These are phyloP conservation scores for Nicotiana obtusifolia DNA, from an alignment of 257 asterid species.

Conservation along the genomic window DNA sequence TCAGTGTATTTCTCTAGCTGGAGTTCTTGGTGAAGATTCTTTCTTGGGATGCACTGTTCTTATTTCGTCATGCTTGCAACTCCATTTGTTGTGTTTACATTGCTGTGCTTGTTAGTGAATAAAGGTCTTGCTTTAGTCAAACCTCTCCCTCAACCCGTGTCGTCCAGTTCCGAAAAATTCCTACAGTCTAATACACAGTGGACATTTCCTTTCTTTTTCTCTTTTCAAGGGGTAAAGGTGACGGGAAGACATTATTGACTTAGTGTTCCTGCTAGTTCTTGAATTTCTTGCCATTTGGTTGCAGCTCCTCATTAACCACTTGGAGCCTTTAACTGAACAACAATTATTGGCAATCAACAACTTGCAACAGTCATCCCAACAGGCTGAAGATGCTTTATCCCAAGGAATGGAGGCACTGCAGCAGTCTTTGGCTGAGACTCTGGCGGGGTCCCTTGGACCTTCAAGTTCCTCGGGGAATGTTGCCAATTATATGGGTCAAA, in stretches of 20 bases:
- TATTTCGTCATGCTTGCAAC: neutral
- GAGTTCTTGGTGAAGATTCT: neutral
- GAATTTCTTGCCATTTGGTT: slow-evolving; percentile 15
- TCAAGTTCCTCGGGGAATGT: slow-evolving; percentile 78
- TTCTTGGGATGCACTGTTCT: neutral
- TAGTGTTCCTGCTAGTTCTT: neutral
- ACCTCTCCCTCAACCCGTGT: neutral
- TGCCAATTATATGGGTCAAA: slow-evolving; percentile 96
- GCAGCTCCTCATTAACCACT: slow-evolving; percentile 81
- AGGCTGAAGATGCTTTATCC: slow-evolving; percentile 88
- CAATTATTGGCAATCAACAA: slow-evolving; percentile 71
- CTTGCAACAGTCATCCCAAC: slow-evolving; percentile 87
- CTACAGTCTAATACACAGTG: neutral
- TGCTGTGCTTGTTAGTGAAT: neutral
- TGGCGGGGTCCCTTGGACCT: slow-evolving; percentile 85
- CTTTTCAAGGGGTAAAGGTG: neutral
- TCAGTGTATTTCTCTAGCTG: neutral
- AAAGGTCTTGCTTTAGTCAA: neutral
- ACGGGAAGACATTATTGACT: neutral
- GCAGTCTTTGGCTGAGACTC: slow-evolving; percentile 81
- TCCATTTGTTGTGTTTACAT: neutral
- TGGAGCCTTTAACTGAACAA: slow-evolving; percentile 91
- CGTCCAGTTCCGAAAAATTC: neutral
- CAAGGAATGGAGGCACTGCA: slow-evolving; percentile 99
- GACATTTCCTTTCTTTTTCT: neutral